Evolutionary conservation across 1,284 basidiomycete species (phyloP), one percentile per base, ranked within the genome.

Genomic region (Pyrrhoderma noxium): DNA sequence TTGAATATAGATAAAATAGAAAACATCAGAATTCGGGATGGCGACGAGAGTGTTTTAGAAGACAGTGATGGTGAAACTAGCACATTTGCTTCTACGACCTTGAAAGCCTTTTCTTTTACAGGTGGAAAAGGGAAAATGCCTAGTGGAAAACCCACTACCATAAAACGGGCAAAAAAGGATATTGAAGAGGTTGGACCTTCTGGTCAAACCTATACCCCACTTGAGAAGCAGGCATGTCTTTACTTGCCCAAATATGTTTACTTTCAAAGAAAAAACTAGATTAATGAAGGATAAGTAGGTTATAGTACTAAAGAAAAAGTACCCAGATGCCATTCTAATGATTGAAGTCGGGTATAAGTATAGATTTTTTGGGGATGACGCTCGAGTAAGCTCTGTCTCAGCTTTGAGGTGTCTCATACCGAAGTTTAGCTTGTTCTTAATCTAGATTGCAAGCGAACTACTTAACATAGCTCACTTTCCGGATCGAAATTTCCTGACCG

Each of bases 301-400:
- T 21, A 67, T 82, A 56, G 71, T 79, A 52, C 70, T 93, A 42
- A 92, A 92, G 67, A 71, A 72, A 47, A 77, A 82, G 31, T 75
- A 93, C 63, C 77, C 80, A 1, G 90, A 83, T 36, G 82, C 85
- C 3, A 62, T 97, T 22, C 71, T 97, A 19, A 80, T 96, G 75
- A 76, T 94, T 47, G 89, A 95, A 65, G 82, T 89, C 18, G 91
- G 91, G 4, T 94, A 95, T 66, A 93, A 89, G 66, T 89, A 86
- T 67, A 84, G 75, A 50, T 93, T 96, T 62, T 93, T 85, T 62
- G 91, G 85, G 31, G 86, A 94, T 22, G 94, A 96, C 62, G 93
- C 93, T 0, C 84, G 84, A 70, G 85, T 83, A 54, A 45, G 66
- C 38, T 5, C n/a, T 40, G n/a, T 18, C 38, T 16, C n/a, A 18